Percentiles rank a stretch among this genome's conserved stretches.
phyloP scores from a whole-genome alignment of 2,329 filamentous ascomycete species.

The Fusarium scirpi region DNA sequence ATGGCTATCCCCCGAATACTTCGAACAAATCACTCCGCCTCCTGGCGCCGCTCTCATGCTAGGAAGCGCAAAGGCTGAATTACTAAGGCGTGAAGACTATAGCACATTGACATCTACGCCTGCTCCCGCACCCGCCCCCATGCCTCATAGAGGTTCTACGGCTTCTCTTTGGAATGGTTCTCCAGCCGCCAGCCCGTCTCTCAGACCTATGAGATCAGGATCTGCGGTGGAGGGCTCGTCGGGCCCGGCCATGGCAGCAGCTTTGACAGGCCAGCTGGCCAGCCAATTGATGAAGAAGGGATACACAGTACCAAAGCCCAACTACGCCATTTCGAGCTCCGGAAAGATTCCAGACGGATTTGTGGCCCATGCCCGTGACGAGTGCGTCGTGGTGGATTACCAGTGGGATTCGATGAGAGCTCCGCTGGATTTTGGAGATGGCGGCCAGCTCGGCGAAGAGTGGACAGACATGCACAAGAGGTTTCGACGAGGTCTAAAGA shows the following conservation, averaged over 20 bases:
- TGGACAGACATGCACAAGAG: constrained; percentile 96
- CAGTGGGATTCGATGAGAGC: constrained; percentile 93
- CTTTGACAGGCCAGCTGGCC: constrained; percentile 50
- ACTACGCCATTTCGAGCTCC: constrained; percentile 83
- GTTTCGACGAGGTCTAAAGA: constrained; percentile 82
- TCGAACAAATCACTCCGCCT: constrained; percentile 89
- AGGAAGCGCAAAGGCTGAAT: constrained; percentile 85
- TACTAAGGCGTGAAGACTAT: constrained; percentile 81
- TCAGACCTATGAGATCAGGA: constrained; percentile 30
- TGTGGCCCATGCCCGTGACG: constrained; percentile 88
- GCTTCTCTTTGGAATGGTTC: constrained; percentile 53
- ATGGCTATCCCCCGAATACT: constrained; percentile 95
- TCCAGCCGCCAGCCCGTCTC: constrained; percentile 45
- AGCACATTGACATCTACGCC: constrained; percentile 56
- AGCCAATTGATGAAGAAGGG: constrained; percentile 51
- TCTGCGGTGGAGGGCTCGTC: constrained; percentile 46
- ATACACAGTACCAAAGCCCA: constrained; percentile 82
- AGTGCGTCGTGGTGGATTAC: constrained; percentile 88
- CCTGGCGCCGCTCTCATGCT: constrained; percentile 90
- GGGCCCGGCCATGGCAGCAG: constrained; percentile 51
- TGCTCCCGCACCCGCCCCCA: constrained; percentile 26
- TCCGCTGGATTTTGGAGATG: constrained; percentile 85
- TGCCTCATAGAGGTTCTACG: constrained; percentile 41
- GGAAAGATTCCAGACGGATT: constrained; percentile 89
- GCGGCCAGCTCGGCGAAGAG: constrained; percentile 90